These are phyloP conservation scores for Aleurites moluccanus DNA, from an alignment of 441 rosid genomes.

Conservation along the genomic window DNA sequence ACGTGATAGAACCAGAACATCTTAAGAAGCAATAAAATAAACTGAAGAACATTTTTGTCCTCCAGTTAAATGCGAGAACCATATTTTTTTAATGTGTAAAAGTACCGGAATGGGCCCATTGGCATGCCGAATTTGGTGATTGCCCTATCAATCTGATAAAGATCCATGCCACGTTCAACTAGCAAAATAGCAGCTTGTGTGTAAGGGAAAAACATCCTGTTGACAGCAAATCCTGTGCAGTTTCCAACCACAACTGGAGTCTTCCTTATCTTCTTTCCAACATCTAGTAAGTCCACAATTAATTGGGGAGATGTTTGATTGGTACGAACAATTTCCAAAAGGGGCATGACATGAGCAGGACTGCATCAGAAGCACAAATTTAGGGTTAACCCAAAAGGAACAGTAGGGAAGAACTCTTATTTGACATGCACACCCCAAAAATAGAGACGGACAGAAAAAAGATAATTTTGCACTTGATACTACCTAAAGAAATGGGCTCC, in stretches of 20 bases:
- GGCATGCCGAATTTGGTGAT: conserved; percentile 97
- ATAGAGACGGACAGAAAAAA: neutral
- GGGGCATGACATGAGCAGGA: conserved; percentile 98
- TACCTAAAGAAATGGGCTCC: conserved; percentile 99
- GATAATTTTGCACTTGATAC: conserved; percentile 10
- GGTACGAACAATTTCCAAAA: conserved; percentile 92
- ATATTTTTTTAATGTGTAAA: neutral
- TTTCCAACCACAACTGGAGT: conserved; percentile 95
- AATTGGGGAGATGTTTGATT: conserved; percentile 83
- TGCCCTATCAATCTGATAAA: conserved; percentile 70
- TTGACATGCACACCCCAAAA: neutral
- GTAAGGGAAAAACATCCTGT: conserved; percentile 97
- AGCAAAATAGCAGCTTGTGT: conserved; percentile 79
- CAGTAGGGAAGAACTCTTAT: neutral
- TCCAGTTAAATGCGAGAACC: neutral
- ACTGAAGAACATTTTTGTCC: neutral
- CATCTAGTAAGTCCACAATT: conserved; percentile 83
- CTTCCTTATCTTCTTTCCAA: conserved; percentile 90
- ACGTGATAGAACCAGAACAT: conserved; percentile 5
- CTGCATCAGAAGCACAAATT: conserved; percentile 43
- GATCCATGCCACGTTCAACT: conserved; percentile 78
- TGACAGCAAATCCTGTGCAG: conserved; percentile 98
- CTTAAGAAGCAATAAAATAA: neutral
- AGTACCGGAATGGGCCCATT: conserved; percentile 95
- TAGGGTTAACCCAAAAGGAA: conserved; percentile 14